Conservation (phyloP, 23 red algal genomes). For the Cyanidioschyzon merolae region DNA sequence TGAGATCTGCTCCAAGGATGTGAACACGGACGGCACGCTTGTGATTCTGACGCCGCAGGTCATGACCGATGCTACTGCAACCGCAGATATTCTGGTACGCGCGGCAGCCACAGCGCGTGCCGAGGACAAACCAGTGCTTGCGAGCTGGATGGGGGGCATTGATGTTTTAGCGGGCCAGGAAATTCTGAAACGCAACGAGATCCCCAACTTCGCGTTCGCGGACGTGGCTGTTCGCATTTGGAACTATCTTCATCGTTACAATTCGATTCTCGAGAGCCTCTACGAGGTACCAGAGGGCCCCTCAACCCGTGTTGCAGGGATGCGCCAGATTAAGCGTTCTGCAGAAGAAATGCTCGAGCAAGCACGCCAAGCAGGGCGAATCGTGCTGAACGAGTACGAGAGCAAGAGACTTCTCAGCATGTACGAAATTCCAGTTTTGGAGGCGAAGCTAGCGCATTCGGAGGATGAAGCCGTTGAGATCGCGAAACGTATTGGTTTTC, state of each 20-base stretch:
- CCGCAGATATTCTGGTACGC: slow-evolving; percentile 12
- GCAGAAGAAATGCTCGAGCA: slow-evolving; percentile 17
- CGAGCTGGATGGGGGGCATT: slow-evolving; percentile 31
- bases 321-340: background rate
- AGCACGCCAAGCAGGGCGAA: background rate
- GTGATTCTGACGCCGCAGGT: slow-evolving; percentile 35
- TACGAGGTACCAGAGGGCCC: slow-evolving; percentile 25
- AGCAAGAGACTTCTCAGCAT: slow-evolving; percentile 23
- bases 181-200: slow-evolving; percentile 4
- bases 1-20: slow-evolving; percentile 8
- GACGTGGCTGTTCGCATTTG: slow-evolving; percentile 20
- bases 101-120: background rate
- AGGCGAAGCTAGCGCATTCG: slow-evolving; percentile 13
- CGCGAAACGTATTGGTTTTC: slow-evolving; percentile 17
- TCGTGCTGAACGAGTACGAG: slow-evolving; percentile 20
- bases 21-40: slow-evolving; percentile 18
- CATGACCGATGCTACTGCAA: slow-evolving; percentile 20
- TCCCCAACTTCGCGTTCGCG: slow-evolving; percentile 27
- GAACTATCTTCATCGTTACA: slow-evolving; percentile 29
- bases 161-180: slow-evolving; percentile 20
- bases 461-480: slow-evolving; percentile 26
- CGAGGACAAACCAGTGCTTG: slow-evolving; percentile 19
- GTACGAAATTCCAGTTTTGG: slow-evolving; percentile 27
- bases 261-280: slow-evolving; percentile 18
- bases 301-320: slow-evolving; percentile 9